phyloP scores from a whole-genome alignment of 176 grass and related monocot genomes.

The Coix lacrymajobi region DNA sequence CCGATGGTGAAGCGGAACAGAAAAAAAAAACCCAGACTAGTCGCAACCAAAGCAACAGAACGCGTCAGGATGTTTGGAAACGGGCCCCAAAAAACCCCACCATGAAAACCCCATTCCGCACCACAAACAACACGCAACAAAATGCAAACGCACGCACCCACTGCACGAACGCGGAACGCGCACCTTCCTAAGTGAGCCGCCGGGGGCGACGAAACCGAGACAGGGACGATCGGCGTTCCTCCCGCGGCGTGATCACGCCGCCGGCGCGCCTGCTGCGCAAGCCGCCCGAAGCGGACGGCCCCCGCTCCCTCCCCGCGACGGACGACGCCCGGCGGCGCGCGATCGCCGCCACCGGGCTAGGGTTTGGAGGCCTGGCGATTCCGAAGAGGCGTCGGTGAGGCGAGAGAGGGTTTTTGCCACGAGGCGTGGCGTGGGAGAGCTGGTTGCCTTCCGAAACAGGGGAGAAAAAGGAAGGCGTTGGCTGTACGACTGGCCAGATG shows the following conservation, averaged over 20 bases:
- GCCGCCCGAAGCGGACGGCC: not conserved
- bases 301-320: not conserved
- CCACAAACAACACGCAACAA: not conserved
- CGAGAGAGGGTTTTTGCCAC: not conserved
- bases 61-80: slow-evolving; percentile 3
- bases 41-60: not conserved
- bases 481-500: not conserved
- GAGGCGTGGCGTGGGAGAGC: not conserved
- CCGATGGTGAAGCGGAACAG: not conserved
- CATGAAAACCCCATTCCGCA: not conserved
- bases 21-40: not conserved
- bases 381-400: not conserved
- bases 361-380: not conserved
- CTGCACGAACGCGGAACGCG: not conserved
- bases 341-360: slow-evolving; percentile 12
- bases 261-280: not conserved
- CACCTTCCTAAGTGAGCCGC: slow-evolving; percentile 2
- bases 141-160: not conserved
- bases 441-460: not conserved
- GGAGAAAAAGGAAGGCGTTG: not conserved
- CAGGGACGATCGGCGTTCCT: not conserved
- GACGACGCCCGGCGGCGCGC: too few species aligned
- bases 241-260: not conserved
- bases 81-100: not conserved
- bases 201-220: not conserved